Base-by-base conservation (phyloP, 2,329 filamentous ascomycete genomes). In the Apiospora arundinis region DNA sequence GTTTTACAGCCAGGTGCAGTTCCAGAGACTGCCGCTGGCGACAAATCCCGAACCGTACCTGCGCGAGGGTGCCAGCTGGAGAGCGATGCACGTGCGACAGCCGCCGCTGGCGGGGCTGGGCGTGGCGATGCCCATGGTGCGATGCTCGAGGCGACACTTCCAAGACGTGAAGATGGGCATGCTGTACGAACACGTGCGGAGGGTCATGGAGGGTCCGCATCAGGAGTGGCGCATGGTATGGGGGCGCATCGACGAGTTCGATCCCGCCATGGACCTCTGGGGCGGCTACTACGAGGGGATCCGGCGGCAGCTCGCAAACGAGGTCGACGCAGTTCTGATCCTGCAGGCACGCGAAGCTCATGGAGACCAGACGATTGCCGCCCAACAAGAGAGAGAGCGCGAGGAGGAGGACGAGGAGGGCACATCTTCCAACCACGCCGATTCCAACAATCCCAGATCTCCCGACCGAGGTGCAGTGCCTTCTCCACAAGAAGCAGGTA, bases 31-130 rank as follows among this genome's bases (percentile, higher is more conserved):
- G 16, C 52, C 70, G 25, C 28, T 71, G 21, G 70, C 70, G 4
- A 44, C 44, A 2, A 6, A 69, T 32, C 67, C 49, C 4, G 67
- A 44, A 7, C 37, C 67, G 25, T 52, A 70, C 44, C 52, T 72
- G 60, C 68, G 68, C 32, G 12, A 14, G 42, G 68, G 56, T 23
- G 70, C 70, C 16, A 72, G 32, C 60, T 72, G 70, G 70, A n/a
- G 70, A 25, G 21, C n/a, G 2, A 72, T 72, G 70, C 56, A 70
- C 23, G 70, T 72, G 25, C 70, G 69, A 25, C 70, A 72, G 68
- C 70, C 70, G 23, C 52, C 68, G 16, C 48, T 69, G 23, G 37
- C 23, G 42, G 37, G 23, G 44, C 45, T 72, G 42, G 70, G 70
- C 23, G 70, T 71, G 40, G 46, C 68, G 25, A 40, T 28, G 45